Conservation (phyloP, 176 grass and related monocot species). For the Juncus inflexus region DNA sequence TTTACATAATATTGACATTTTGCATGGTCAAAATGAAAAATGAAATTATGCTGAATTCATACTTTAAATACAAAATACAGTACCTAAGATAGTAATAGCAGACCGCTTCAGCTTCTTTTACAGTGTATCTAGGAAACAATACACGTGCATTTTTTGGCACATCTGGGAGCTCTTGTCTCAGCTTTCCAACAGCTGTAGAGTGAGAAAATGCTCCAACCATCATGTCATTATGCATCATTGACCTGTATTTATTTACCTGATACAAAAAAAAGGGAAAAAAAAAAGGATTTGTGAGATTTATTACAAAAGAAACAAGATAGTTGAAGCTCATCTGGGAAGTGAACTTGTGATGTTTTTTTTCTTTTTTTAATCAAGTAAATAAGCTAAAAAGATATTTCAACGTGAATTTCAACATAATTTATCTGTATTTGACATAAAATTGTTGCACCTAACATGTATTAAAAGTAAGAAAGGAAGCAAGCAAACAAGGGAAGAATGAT, state of each 20-base stretch:
- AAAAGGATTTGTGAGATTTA: slow-evolving; percentile 15
- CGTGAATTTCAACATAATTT: too few relatives aligned
- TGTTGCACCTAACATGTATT: too few relatives aligned
- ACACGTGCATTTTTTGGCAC: slow-evolving; percentile 65
- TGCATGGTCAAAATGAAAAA: neutral
- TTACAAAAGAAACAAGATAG: slow-evolving; percentile 15
- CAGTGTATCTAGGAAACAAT: slow-evolving; percentile 70
- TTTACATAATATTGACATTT: neutral
- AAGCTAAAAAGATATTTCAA: too few relatives aligned
- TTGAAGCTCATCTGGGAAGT: neutral
- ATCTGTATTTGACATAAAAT: too few relatives aligned
- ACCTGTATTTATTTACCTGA: slow-evolving; percentile 77
- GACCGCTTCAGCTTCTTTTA: slow-evolving; percentile 75
- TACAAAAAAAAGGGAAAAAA: slow-evolving; percentile 14
- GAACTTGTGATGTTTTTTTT: neutral
- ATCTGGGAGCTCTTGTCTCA: slow-evolving; percentile 77
- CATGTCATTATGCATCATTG: slow-evolving; percentile 93
- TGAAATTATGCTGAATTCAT: neutral
- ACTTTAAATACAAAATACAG: neutral
- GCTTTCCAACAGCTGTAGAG: slow-evolving; percentile 92
- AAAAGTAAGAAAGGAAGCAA: too few relatives aligned
- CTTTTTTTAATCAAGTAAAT: too few relatives aligned
- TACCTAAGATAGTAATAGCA: slow-evolving; percentile 99
- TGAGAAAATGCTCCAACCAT: slow-evolving; percentile 96
- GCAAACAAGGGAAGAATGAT: neutral